Conservation (phyloP, 139 green algal species). For the Gonium pectorale region DNA sequence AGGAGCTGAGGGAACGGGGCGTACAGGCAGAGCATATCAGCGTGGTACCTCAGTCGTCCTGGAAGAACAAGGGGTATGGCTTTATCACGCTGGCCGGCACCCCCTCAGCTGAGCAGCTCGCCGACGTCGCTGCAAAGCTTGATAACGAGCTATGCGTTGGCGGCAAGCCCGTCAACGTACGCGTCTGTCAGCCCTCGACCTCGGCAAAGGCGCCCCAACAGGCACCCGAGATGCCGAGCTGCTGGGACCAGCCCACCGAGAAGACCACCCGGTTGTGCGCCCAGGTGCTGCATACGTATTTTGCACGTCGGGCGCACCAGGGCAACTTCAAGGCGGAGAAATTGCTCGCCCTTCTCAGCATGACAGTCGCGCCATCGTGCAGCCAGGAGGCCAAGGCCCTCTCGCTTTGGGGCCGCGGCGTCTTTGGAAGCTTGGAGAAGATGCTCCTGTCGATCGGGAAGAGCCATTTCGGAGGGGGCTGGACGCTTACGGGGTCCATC, state of each 20-base stretch:
- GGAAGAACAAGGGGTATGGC: slow-evolving; percentile 40
- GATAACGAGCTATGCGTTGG: background rate
- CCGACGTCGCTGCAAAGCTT: background rate
- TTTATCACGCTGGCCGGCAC: background rate
- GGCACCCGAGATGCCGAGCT: background rate
- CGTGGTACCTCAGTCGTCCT: slow-evolving; percentile 14
- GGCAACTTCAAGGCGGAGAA: background rate
- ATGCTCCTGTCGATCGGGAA: slow-evolving; percentile 39
- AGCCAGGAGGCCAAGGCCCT: background rate
- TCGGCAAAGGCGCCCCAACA: background rate
- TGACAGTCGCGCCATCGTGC: slow-evolving; percentile 10
- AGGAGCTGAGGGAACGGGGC: background rate
- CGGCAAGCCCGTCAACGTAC: slow-evolving; percentile 4
- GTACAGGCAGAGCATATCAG: background rate
- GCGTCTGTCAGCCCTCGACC: background rate
- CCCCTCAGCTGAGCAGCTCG: background rate
- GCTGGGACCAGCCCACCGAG: slow-evolving; percentile 30
- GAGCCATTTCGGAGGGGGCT: slow-evolving; percentile 5
- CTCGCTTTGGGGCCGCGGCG: slow-evolving; percentile 3
- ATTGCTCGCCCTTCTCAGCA: slow-evolving; percentile 12
- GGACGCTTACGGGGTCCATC: background rate
- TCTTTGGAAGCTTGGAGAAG: background rate
- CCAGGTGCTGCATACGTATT: slow-evolving; percentile 25
- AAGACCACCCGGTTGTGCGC: slow-evolving; percentile 7
- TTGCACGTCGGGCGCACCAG: background rate